Conservation (phyloP, 78 protist species). For the Capsaspora owczarzaki region DNA sequence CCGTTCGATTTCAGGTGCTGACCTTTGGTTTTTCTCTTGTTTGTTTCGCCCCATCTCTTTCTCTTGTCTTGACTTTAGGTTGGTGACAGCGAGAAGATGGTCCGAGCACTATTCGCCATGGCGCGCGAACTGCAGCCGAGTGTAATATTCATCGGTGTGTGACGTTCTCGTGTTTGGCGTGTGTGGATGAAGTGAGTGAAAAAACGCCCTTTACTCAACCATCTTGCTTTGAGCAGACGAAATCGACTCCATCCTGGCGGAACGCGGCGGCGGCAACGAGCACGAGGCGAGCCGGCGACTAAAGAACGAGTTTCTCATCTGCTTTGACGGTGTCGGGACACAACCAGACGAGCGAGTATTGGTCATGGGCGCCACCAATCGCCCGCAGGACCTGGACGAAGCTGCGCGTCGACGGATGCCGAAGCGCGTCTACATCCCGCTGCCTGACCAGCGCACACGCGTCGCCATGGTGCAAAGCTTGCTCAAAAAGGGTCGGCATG, state of each 20-base stretch:
- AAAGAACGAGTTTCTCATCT: constrained; percentile 87
- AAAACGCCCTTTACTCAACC: not conserved
- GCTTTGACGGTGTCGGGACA: constrained; percentile 62
- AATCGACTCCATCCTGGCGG: constrained; percentile 73
- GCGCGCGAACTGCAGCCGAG: constrained; percentile 62
- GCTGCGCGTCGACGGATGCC: constrained; percentile 71
- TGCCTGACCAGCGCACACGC: not conserved
- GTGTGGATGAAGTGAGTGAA: not conserved
- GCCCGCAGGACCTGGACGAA: constrained; percentile 73
- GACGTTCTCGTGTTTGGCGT: not conserved
- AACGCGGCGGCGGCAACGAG: constrained; percentile 51
- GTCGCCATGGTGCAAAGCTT: not conserved
- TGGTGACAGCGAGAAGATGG: constrained; percentile 76
- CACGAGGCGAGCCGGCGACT: constrained; percentile 61
- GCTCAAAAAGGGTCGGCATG: not conserved
- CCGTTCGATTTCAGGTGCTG: not conserved
- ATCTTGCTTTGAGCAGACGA: not conserved
- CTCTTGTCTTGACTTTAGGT: not conserved
- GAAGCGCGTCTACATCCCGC: constrained; percentile 21
- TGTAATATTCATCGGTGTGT: constrained; percentile 83
- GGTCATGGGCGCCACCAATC: constrained; percentile 44
- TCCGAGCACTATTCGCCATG: constrained; percentile 77
- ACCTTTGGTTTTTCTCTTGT: not conserved
- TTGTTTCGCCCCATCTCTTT: not conserved
- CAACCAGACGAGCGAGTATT: constrained; percentile 29